Conservation (phyloP, 2,329 filamentous ascomycete species). For the Aspergillus sp. region DNA sequence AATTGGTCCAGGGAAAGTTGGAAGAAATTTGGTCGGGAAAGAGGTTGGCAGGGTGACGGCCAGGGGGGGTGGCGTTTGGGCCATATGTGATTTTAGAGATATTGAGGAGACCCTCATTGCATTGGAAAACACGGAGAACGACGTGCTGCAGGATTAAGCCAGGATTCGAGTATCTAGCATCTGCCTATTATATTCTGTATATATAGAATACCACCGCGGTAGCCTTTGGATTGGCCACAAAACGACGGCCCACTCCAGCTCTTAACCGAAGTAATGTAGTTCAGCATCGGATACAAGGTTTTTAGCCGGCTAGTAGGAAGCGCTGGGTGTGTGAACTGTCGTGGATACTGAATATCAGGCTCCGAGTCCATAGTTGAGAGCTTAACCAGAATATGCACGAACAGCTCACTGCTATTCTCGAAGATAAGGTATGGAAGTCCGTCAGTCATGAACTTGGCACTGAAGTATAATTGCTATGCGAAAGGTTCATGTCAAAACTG, state of each 20-base stretch:
- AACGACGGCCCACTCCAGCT: neutral
- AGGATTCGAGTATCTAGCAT: neutral
- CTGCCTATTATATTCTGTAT: neutral
- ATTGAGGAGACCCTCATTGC: conserved; percentile 67
- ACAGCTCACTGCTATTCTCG: neutral
- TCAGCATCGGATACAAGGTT: neutral
- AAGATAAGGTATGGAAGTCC: neutral
- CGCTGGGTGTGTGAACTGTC: neutral
- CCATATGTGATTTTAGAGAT: conserved; percentile 76
- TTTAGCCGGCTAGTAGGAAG: neutral
- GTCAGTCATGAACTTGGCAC: neutral
- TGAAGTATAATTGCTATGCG: neutral
- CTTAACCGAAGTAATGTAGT: neutral
- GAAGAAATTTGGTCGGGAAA: conserved; percentile 88
- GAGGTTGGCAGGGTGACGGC: conserved; percentile 82
- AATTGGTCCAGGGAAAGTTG: conserved; percentile 90
- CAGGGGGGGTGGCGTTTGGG: conserved; percentile 91
- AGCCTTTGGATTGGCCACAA: neutral
- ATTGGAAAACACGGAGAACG: conserved; percentile 62
- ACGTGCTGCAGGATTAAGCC: conserved; percentile 31
- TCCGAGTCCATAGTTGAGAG: neutral
- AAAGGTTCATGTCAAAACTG: neutral
- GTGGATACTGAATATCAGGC: neutral
- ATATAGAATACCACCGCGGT: neutral
- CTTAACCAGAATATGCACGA: neutral